phyloP scores from a whole-genome alignment of 306 rosid species.

The Abrus pulchellus region DNA sequence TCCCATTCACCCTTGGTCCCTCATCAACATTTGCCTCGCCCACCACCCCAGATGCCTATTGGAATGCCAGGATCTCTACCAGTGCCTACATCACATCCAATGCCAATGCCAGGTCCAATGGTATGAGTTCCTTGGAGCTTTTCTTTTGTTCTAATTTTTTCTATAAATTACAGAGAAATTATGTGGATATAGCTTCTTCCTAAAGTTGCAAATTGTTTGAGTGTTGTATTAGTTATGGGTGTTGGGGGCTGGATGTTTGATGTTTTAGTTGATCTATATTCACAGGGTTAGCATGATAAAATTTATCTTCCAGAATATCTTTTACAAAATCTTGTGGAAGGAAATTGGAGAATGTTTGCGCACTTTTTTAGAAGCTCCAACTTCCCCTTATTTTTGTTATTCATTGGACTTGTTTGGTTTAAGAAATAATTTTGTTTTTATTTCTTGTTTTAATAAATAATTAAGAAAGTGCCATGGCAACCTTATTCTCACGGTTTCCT shows the following conservation, averaged over 20 bases:
- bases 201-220: constrained; percentile 12
- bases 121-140: constrained; percentile 55
- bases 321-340: background rate
- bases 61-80: constrained; percentile 80
- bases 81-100: constrained; percentile 66
- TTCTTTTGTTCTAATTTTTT: constrained; percentile 3
- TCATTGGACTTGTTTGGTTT: constrained; percentile 2
- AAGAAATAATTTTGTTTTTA: background rate
- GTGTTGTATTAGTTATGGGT: constrained; percentile 22
- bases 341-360: constrained; percentile 13
- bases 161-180: background rate
- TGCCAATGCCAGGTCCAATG: constrained; percentile 87
- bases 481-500: background rate
- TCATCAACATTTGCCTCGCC: constrained; percentile 88
- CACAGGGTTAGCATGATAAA: constrained; percentile 25
- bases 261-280: constrained; percentile 12
- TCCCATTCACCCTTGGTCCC: constrained; percentile 91
- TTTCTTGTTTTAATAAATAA: constrained; percentile 5
- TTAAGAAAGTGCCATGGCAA: background rate
- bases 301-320: constrained; percentile 4
- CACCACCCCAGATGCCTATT: constrained; percentile 84
- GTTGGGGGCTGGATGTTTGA: constrained; percentile 4
- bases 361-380: constrained; percentile 13
- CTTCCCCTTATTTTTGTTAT: constrained; percentile 15
- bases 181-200: constrained; percentile 25